Conservation (phyloP, 805 yeast species). For the Suhomyces sp. region DNA sequence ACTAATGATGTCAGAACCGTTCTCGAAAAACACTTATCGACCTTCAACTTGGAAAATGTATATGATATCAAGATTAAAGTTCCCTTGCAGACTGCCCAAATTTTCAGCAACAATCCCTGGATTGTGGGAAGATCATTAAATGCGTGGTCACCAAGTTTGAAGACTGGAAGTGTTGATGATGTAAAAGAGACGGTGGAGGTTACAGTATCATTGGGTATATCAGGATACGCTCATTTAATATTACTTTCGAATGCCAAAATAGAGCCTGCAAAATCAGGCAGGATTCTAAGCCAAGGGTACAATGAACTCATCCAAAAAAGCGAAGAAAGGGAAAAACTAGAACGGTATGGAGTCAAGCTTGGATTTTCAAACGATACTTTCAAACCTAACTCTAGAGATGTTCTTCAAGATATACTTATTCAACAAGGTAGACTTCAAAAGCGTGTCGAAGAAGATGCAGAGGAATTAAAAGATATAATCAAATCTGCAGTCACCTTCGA, state of each 20-base stretch:
- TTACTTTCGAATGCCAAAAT: not conserved
- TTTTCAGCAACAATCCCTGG: slow-evolving; percentile 6
- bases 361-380: not conserved
- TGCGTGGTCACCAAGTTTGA: slow-evolving; percentile 1
- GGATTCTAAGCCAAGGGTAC: not conserved
- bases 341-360: not conserved
- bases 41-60: slow-evolving; percentile 7
- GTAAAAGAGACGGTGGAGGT: not conserved
- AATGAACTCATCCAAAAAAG: not conserved
- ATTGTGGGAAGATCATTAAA: slow-evolving; percentile 3
- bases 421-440: slow-evolving; percentile 1
- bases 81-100: not conserved
- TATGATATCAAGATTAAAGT: slow-evolving; percentile 8
- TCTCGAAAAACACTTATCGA: not conserved
- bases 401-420: slow-evolving; percentile 3
- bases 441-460: not conserved
- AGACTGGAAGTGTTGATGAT: not conserved
- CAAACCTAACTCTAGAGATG: slow-evolving; percentile 3
- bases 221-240: not conserved
- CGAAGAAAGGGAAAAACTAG: not conserved
- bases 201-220: not conserved
- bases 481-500: too few relatives aligned
- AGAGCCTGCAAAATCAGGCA: not conserved
- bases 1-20: not conserved
- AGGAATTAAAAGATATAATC: too few relatives aligned